Base-by-base conservation (phyloP, 139 green algal species). In the Tetraselmis chui region DNA sequence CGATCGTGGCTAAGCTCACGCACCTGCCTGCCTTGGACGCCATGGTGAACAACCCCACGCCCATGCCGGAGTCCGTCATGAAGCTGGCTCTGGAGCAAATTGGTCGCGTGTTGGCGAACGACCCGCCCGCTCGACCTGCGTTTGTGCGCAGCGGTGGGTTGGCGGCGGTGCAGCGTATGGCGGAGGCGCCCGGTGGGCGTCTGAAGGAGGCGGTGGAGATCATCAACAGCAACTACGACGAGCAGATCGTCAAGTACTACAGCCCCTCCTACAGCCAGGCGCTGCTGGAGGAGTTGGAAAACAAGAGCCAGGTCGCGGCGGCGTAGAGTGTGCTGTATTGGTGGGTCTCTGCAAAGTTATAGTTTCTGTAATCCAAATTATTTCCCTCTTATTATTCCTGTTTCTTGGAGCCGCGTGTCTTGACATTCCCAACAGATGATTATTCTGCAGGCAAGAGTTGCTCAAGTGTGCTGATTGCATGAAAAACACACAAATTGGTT, bases 61-160 rank as follows among this genome's bases (percentile, higher is more conserved):
- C 45, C 45, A 28, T 95, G 81, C 89, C 91, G 24, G 91, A 97
- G 83, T 86, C 80, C 29, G 86, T 96, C 26, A 93, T 96, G 87
- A 93, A 93, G 85, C 89, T 94, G 83, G 92, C 95, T 31, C 86
- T 97, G 77, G 87, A 94, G 80, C 93, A 97, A 86, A 84, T 95
- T 30, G 74, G 85, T 79, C 87, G 95, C 84, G 94, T 96, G 78
- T 87, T 97, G 80, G 89, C 91, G 0, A 94, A 94, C 82, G 93
- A 97, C 82, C 86, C 93, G 0, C 30, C 88, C 1, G 91, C 90
- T 1, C 87, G 94, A 1, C 83, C 89, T 1, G 83, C 90, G 29
- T 97, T 97, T 87, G 94, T 97, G 76, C 92, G 93, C 82, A 90
- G 85, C 31, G 94, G 94, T 23, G 94, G 93, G 2, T 91, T 97